Percentiles rank a stretch among this genome's conserved stretches.
Conservation (phyloP, 345 rosid species). For the Gynandropsis gynandra region DNA sequence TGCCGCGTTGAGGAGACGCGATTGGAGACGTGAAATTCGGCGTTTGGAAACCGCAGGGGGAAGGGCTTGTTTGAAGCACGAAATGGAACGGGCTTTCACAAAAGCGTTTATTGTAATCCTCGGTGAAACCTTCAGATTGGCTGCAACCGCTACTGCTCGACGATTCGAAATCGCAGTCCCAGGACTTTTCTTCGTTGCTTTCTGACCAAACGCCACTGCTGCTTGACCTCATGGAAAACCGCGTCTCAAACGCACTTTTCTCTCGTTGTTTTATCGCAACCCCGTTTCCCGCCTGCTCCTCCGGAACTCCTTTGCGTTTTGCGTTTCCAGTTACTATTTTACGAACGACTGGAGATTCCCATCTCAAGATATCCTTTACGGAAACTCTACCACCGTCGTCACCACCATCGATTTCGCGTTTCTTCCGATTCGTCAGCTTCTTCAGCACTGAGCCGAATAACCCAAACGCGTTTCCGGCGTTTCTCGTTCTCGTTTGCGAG, state of each 20-base stretch:
- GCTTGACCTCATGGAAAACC: slow-evolving; percentile 39
- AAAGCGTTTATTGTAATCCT: slow-evolving; percentile 31
- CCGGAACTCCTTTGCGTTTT: slow-evolving; percentile 22
- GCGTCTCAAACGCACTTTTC: slow-evolving; percentile 28
- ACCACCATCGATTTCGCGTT: slow-evolving; percentile 24
- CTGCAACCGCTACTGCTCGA: slow-evolving; percentile 35
- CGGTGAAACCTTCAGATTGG: slow-evolving; percentile 30
- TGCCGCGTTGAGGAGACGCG: slow-evolving; percentile 46
- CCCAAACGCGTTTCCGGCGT: slow-evolving; percentile 34
- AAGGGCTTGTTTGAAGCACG: slow-evolving; percentile 44
- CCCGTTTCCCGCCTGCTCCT: too few species aligned
- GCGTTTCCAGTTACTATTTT: slow-evolving; percentile 22
- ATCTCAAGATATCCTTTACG: slow-evolving; percentile 42
- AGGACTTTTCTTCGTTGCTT: slow-evolving; percentile 48
- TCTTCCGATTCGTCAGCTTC: slow-evolving; percentile 41
- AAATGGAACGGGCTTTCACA: slow-evolving; percentile 72
- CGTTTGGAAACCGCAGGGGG: slow-evolving; percentile 45
- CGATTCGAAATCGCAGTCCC: slow-evolving; percentile 53
- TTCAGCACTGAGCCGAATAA: slow-evolving; percentile 55
- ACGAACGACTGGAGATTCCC: slow-evolving; percentile 45
- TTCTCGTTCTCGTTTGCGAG: slow-evolving; percentile 32
- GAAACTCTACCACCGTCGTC: slow-evolving; percentile 23
- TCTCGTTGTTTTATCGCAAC: slow-evolving; percentile 19
- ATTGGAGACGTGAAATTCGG: slow-evolving; percentile 67
- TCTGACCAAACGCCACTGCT: slow-evolving; percentile 66